Percentiles rank a stretch among this genome's conserved stretches.
phyloP scores from a whole-genome alignment of 805 yeast genomes.

The Dipodascus geniculatus region DNA sequence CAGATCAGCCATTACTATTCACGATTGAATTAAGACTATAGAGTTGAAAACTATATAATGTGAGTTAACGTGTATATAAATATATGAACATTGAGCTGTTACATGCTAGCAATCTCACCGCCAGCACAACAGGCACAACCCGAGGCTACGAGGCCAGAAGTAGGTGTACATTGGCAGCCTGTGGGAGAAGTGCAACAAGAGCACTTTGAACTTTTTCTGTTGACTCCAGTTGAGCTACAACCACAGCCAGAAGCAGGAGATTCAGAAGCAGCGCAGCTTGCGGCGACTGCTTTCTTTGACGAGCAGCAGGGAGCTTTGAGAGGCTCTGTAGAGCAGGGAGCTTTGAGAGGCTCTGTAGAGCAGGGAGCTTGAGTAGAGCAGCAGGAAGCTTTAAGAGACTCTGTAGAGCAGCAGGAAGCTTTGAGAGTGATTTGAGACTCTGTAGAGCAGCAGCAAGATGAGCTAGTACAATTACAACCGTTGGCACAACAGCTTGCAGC shows the following conservation, averaged over 20 bases:
- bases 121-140: background rate
- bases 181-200: background rate
- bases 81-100: background rate
- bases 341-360: too few species aligned
- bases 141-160: background rate
- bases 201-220: background rate
- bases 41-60: background rate
- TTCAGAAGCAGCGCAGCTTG: background rate
- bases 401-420: too few species aligned
- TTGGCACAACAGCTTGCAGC: background rate
- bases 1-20: conserved; percentile 25
- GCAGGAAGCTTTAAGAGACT: too few species aligned
- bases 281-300: background rate
- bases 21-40: conserved; percentile 25
- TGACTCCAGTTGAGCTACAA: background rate
- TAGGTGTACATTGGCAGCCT: background rate
- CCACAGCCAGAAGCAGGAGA: background rate
- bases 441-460: background rate
- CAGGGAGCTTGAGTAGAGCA: too few species aligned
- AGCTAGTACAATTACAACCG: background rate
- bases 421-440: too few species aligned
- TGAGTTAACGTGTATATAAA: too few species aligned
- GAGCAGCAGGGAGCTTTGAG: background rate
- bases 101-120: background rate
- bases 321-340: too few species aligned